Evolutionary conservation across 176 grass and related monocot genomes (phyloP), one percentile per base, ranked within the genome.

Genomic region (Eremochloa ophiuroides): DNA sequence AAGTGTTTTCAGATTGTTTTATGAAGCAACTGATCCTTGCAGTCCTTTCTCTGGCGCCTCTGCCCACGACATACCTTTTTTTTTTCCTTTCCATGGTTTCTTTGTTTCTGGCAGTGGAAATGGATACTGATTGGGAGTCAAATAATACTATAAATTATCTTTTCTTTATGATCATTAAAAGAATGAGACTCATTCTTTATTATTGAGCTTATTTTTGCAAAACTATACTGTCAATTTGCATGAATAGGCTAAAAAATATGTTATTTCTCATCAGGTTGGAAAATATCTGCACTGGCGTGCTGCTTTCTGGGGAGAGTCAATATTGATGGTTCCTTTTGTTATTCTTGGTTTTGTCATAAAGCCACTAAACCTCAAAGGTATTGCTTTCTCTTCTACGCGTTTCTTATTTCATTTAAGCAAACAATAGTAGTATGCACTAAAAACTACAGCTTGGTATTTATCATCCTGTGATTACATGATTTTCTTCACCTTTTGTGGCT

Each of bases 271-370:
- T 80, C 73, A 95, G 96, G 88, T 95, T 47, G 96, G 96, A 29
- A 65, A 20, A 43, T 34, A 58, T 78, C 87, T 99, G 85, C 73
- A 91, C 60, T 99, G 96, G 96, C 88, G 96, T 76, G 96, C 87
- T 86, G 96, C 96, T 88, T 99, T 99, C 77, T 99, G 90, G 88
- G 93, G 91, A 74, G 96, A 99, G 77, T 91, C 96, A 12, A 82
- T 99, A 88, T 89, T 99, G 86, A 99, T 99, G 96, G 82, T 99
- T 76, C 96, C 96, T 66, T 99, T 99, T 95, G 96, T 94, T 88
- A 88, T 99, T 88, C 82, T 95, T 61, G 96, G 96, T 34, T 99
- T 99, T 81, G 63, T 91, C 25, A 91, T 99, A 84, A 99, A 93
- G 71, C 96, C 96, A 73, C 73, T 99, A 56, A n/a, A 95, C 7